These are phyloP conservation scores for Porodaedalea pini DNA, from an alignment of 1,284 basidiomycete species.

Conservation along the genomic window DNA sequence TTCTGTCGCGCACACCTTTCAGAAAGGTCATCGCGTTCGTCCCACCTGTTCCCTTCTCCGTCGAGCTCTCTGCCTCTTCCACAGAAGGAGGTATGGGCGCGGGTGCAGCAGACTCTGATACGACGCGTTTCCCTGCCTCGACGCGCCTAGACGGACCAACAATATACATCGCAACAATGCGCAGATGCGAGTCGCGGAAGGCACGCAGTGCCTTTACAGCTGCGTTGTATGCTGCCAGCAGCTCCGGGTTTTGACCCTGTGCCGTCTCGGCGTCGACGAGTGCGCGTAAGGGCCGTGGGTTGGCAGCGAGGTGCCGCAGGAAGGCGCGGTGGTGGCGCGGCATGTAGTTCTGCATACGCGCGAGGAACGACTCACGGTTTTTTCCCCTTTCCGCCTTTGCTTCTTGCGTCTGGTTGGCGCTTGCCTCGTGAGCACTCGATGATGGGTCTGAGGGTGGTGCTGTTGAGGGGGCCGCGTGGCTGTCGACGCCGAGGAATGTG, in stretches of 20 bases:
- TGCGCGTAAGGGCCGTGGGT: conserved; percentile 53
- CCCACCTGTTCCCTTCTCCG: conserved; percentile 65
- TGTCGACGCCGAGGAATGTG: conserved; percentile 84
- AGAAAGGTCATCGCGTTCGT: conserved; percentile 80
- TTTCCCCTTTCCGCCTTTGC: background rate
- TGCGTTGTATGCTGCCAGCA: conserved; percentile 68
- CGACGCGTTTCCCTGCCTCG: conserved; percentile 32
- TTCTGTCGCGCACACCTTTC: conserved; percentile 75
- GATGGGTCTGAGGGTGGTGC: conserved; percentile 17
- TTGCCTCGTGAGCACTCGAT: no score
- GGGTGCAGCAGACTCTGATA: conserved; percentile 23
- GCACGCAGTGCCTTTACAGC: conserved; percentile 72
- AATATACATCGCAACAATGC: conserved; percentile 83
- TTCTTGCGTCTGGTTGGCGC: no score
- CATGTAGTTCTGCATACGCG: conserved; percentile 88
- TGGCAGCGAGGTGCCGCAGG: conserved; percentile 73
- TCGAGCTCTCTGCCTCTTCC: conserved; percentile 20
- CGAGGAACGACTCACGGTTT: conserved; percentile 50
- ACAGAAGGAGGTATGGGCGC: conserved; percentile 12
- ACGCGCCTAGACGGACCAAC: conserved; percentile 55
- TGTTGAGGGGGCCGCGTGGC: conserved; percentile 33
- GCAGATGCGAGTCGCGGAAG: conserved; percentile 86
- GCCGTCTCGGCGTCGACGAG: conserved; percentile 43
- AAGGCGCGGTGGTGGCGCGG: conserved; percentile 88
- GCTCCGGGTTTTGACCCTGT: conserved; percentile 28